These are phyloP conservation scores for Reutealis trisperma DNA, from an alignment of 345 rosid genomes.

Conservation along the genomic window DNA sequence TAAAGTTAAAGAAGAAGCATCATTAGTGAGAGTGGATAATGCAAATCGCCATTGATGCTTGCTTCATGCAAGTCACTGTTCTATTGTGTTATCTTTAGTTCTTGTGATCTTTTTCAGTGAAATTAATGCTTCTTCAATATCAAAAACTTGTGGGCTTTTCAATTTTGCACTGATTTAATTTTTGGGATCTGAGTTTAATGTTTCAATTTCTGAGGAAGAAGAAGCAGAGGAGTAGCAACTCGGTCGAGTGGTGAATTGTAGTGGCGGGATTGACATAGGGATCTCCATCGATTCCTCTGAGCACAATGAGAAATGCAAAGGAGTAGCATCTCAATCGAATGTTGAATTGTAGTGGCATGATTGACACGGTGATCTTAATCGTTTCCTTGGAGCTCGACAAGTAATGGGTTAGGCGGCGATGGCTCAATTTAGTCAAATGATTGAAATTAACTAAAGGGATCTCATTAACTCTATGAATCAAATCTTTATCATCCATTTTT, in stretches of 20 bases:
- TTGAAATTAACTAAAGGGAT: conserved; percentile 38
- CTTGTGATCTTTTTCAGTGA: conserved; percentile 58
- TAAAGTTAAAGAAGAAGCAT: not conserved
- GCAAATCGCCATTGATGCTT: too few relatives aligned
- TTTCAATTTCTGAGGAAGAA: conserved; percentile 56
- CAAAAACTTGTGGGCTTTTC: conserved; percentile 46
- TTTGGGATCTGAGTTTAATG: conserved; percentile 25
- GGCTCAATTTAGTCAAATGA: conserved; percentile 52
- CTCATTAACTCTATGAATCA: conserved; percentile 20
- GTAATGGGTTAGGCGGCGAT: too few relatives aligned
- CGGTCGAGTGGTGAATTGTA: conserved; percentile 53
- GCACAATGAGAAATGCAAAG: conserved; percentile 46
- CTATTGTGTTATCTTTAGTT: conserved; percentile 43
- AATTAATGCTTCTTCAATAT: conserved; percentile 61
- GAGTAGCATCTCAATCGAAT: too few relatives aligned
- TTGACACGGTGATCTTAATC: too few relatives aligned
- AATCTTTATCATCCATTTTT: conserved; percentile 24
- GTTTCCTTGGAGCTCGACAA: conserved; percentile 29
- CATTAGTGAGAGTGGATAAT: not conserved
- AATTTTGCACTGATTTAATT: conserved; percentile 46
- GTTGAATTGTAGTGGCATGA: too few relatives aligned
- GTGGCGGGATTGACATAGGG: conserved; percentile 40
- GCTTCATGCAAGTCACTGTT: too few relatives aligned
- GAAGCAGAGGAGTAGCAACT: conserved; percentile 66
- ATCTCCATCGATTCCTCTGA: conserved; percentile 50